Evolutionary conservation across 805 yeast species (phyloP).

Genomic region (Naumovozyma baii): DNA sequence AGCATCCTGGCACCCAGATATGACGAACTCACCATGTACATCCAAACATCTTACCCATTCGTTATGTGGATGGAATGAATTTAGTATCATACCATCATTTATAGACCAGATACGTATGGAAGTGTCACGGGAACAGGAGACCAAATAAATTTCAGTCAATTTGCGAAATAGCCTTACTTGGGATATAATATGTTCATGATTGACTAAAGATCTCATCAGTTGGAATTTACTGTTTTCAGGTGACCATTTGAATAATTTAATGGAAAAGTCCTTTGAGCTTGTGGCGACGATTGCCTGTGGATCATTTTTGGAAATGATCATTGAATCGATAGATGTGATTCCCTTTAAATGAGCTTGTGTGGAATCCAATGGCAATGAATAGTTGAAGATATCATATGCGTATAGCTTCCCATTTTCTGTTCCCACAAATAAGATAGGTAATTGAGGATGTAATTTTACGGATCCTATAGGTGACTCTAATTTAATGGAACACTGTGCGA

Average conservation of each 20-base stretch:
- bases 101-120: conserved; percentile 59
- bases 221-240: conserved; percentile 33
- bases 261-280: conserved; percentile 40
- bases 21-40: conserved; percentile 44
- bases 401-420: conserved; percentile 64
- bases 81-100: conserved; percentile 53
- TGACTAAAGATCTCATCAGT: conserved; percentile 54
- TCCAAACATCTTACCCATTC: conserved; percentile 81
- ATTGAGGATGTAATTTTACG: conserved; percentile 63
- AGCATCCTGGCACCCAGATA: conserved; percentile 76
- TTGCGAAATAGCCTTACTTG: conserved; percentile 40
- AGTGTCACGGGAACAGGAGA: conserved; percentile 57
- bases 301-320: conserved; percentile 1
- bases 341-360: conserved; percentile 69
- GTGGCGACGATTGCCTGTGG: conserved; percentile 33
- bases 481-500: conserved; percentile 40
- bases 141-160: conserved; percentile 38
- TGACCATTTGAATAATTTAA: conserved; percentile 42
- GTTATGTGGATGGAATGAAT: conserved; percentile 65
- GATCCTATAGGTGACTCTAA: conserved; percentile 53
- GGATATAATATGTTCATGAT: conserved; percentile 84
- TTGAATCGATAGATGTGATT: conserved; percentile 32
- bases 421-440: conserved; percentile 56
- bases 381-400: conserved; percentile 61
- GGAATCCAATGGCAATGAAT: conserved; percentile 49